A percentile compares a stretch with the other conserved stretches of the same genome.
Conservation (phyloP, 2,329 filamentous ascomycete genomes). For the Helotiales sp. region DNA sequence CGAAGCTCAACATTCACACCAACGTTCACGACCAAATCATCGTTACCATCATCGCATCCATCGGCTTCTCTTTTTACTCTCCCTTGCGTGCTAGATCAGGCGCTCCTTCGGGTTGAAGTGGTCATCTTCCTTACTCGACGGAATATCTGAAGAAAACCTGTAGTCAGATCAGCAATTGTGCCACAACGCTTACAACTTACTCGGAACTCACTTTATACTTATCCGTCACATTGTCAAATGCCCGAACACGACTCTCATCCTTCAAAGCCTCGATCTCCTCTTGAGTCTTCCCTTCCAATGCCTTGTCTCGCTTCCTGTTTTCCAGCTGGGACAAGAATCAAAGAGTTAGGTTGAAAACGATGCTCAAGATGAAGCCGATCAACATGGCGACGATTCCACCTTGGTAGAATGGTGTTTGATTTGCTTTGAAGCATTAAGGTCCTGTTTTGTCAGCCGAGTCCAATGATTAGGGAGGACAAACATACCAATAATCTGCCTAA, state of each 20-base stretch:
- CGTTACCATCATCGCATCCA: neutral
- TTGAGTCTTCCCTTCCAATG: constrained; percentile 39
- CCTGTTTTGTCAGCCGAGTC: neutral
- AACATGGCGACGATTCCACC: constrained; percentile 36
- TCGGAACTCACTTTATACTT: constrained; percentile 42
- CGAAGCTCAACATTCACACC: too few species aligned
- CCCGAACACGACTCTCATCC: constrained; percentile 42
- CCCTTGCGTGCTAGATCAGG: too few species aligned
- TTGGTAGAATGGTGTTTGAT: constrained; percentile 31
- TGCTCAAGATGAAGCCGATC: constrained; percentile 30
- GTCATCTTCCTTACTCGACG: neutral
- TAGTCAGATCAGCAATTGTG: neutral
- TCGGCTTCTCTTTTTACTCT: neutral
- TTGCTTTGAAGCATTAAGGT: constrained; percentile 30
- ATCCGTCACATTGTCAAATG: constrained; percentile 49
- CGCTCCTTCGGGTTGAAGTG: neutral
- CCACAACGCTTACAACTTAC: neutral
- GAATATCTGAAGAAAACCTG: constrained; percentile 26
- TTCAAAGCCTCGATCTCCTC: constrained; percentile 43
- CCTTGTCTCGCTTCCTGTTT: constrained; percentile 31
- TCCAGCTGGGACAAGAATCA: constrained; percentile 29
- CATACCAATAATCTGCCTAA: constrained; percentile 35
- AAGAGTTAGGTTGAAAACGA: constrained; percentile 23
- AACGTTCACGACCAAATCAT: too few species aligned
- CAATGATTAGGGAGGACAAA: neutral